Evolutionary conservation across 2,329 filamentous ascomycete genomes (phyloP).

Genomic region (Monilinia vaccinii-corymbosi): DNA sequence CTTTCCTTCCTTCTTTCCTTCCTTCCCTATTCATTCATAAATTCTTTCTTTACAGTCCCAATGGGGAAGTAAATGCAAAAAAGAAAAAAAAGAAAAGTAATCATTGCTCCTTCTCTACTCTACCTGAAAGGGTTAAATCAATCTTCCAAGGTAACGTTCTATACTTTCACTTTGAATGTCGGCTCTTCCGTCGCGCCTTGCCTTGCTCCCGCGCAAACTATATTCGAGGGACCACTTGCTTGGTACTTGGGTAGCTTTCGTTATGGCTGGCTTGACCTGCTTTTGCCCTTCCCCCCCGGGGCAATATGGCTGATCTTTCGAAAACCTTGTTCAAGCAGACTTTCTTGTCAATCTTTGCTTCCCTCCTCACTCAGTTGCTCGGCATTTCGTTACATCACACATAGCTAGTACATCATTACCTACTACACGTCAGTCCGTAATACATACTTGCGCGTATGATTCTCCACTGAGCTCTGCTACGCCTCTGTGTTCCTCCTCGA

Average conservation of each 20-base stretch:
- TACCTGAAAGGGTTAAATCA: slow-evolving; percentile 1
- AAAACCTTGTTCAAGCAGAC: slow-evolving; percentile 10
- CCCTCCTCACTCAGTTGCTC: slow-evolving; percentile 11
- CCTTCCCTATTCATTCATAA: not conserved
- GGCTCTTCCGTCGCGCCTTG: not conserved
- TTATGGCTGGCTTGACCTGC: not conserved
- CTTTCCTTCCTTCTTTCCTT: no score
- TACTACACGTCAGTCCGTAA: slow-evolving; percentile 26
- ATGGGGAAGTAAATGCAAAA: not conserved
- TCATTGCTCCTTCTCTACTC: not conserved
- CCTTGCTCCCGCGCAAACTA: slow-evolving; percentile 3
- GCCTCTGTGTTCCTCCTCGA: slow-evolving; percentile 22
- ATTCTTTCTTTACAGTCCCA: not conserved
- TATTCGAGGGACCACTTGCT: not conserved
- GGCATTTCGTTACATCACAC: slow-evolving; percentile 19
- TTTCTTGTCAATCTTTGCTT: not conserved
- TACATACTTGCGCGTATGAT: slow-evolving; percentile 25
- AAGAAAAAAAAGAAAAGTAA: no score
- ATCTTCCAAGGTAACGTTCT: slow-evolving; percentile 4
- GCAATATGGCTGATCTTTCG: slow-evolving; percentile 6
- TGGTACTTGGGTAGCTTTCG: not conserved
- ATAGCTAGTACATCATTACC: slow-evolving; percentile 18
- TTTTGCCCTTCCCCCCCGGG: no score
- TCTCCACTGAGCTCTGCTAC: slow-evolving; percentile 19
- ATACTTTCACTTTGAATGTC: not conserved